A percentile compares a stretch with the other conserved stretches of the same genome.
These are phyloP conservation scores for Ascobolus immersus DNA, from an alignment of 495 filamentous ascomycete species.

Conservation along the genomic window DNA sequence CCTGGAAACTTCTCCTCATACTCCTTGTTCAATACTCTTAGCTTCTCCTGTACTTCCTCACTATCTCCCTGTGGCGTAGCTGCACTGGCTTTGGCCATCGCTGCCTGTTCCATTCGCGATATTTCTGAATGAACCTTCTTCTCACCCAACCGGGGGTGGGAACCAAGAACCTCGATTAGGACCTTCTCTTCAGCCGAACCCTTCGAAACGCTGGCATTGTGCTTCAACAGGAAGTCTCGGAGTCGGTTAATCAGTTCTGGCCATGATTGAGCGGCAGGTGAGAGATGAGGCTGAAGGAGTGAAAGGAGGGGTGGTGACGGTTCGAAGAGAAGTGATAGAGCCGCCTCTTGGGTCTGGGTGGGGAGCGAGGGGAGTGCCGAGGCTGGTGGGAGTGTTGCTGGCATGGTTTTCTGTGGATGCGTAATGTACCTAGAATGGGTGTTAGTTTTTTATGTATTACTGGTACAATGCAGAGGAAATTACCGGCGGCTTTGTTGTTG, in stretches of 20 bases:
- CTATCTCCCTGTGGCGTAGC: constrained; percentile 32
- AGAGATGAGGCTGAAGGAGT: constrained; percentile 39
- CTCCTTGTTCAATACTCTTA: constrained; percentile 42
- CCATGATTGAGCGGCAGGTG: constrained; percentile 37
- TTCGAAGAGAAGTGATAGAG: constrained; percentile 73
- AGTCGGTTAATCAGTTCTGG: constrained; percentile 32
- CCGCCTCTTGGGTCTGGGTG: constrained; percentile 27
- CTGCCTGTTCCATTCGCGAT: constrained; percentile 58
- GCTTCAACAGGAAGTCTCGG: constrained; percentile 28
- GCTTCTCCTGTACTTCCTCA: constrained; percentile 28
- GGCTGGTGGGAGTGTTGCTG: constrained; percentile 18
- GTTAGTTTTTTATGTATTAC: too few species aligned
- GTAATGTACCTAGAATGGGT: too few species aligned
- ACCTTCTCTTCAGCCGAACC: constrained; percentile 28
- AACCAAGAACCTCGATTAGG: constrained; percentile 48
- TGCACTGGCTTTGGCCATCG: too few species aligned
- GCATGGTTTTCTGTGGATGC: too few species aligned
- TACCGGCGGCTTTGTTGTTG: too few species aligned
- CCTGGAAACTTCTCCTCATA: constrained; percentile 64
- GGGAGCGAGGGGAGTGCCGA: constrained; percentile 22
- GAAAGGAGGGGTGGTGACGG: constrained; percentile 49
- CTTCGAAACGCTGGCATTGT: constrained; percentile 20
- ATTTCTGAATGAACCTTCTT: constrained; percentile 52
- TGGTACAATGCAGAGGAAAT: too few species aligned
- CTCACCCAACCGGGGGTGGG: constrained; percentile 69